phyloP scores from a whole-genome alignment of 1,139 yeast genomes.

The Geotrichum carabidarum region DNA sequence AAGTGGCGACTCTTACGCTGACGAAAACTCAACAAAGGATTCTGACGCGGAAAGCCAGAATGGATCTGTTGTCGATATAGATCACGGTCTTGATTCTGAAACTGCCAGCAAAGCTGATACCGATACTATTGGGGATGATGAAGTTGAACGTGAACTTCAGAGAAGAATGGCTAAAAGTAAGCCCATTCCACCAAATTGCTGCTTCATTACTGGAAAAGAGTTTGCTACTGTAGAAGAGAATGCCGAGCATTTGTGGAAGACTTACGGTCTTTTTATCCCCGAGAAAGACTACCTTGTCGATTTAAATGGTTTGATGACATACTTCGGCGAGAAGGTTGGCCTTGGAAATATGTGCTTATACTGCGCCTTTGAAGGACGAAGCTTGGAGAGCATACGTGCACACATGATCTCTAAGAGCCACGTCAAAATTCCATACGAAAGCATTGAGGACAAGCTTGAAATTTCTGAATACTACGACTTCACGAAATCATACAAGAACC shows the following conservation, averaged over 20 bases:
- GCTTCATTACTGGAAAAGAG: slow-evolving; percentile 67
- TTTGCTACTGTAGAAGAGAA: slow-evolving; percentile 55
- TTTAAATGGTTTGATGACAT: slow-evolving; percentile 62
- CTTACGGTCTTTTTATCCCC: slow-evolving; percentile 83
- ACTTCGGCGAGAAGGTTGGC: slow-evolving; percentile 77
- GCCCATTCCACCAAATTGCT: slow-evolving; percentile 65
- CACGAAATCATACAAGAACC: slow-evolving; percentile 51
- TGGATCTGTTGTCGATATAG: slow-evolving; percentile 29
- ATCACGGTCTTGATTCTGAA: slow-evolving; percentile 15
- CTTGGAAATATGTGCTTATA: slow-evolving; percentile 80
- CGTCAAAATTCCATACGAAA: slow-evolving; percentile 82
- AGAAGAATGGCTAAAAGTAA: slow-evolving; percentile 47
- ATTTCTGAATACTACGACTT: slow-evolving; percentile 85
- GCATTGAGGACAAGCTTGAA: slow-evolving; percentile 72
- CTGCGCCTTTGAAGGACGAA: slow-evolving; percentile 78
- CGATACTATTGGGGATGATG: slow-evolving; percentile 33
- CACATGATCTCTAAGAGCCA: slow-evolving; percentile 86
- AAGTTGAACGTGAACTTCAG: slow-evolving; percentile 35
- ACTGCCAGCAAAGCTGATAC: slow-evolving; percentile 18
- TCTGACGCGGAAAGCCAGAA: slow-evolving; percentile 33
- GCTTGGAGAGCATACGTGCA: slow-evolving; percentile 80
- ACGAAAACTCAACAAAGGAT: slow-evolving; percentile 30
- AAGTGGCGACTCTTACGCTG: slow-evolving; percentile 32
- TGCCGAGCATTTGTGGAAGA: slow-evolving; percentile 66
- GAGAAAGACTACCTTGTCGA: slow-evolving; percentile 68